Base-by-base conservation (phyloP, 2,329 filamentous ascomycete genomes). In the Neonectria neomacrospora region DNA sequence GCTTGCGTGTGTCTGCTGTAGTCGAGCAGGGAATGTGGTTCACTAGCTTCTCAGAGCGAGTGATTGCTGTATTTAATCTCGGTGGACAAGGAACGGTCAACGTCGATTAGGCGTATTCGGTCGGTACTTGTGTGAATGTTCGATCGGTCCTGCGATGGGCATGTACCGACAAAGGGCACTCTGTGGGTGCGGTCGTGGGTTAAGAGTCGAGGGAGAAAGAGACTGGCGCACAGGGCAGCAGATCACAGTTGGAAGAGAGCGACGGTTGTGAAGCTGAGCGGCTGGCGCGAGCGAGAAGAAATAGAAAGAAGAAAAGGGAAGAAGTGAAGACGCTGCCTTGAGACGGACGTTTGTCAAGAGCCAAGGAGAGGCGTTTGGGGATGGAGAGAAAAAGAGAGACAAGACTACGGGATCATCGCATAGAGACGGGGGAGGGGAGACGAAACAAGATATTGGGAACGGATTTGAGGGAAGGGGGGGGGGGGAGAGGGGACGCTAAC, bases 91-190 rank as follows among this genome's bases (percentile, higher is more conserved):
- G 64, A 76, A 74, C 69, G 73, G 56, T 74, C 73, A 74, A 76
- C 69, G 72, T 76, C 71, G 68, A 68, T 63, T 66, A 54, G 65
- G 67, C 67, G 64, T 41, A n/a, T 5, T 72, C 65, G 58, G 65
- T 67, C 63, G 63, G 65, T 70, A 69, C 67, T 63, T 61, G 64
- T 52, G 57, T 26, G 57, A 57, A 22, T 18, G 52, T 71, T 66
- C 61, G 44, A 73, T 73, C 71, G 71, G 67, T 73, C 71, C 71
- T 73, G 71, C 71, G 71, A 73, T 69, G 68, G 63, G 65, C 61
- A 50, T 62, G 66, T 73, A 69, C 68, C 58, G 65, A 41, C 48
- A 55, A 59, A 54, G 53, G 54, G 58, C 55, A 62, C 59, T 54
- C 50, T 53, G 54, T 28, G 34, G 55, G 60, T 58, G 60, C 60